phyloP scores from a whole-genome alignment of 2,329 filamentous ascomycete species.

The Botrytis galanthina region DNA sequence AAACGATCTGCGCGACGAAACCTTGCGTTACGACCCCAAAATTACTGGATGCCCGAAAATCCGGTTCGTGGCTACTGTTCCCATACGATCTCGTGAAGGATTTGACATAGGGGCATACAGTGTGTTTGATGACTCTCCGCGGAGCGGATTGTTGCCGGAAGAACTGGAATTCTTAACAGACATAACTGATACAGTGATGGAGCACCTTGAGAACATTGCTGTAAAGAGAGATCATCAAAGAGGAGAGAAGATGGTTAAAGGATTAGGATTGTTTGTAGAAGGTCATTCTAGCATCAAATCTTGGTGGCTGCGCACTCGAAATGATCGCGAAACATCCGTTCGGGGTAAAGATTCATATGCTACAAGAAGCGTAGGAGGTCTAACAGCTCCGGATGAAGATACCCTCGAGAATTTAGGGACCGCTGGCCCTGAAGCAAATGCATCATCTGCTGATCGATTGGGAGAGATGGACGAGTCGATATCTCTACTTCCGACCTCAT shows the following conservation, averaged over 20 bases:
- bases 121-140: conserved; percentile 55
- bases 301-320: conserved; percentile 34
- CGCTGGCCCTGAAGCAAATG: background rate
- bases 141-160: conserved; percentile 48
- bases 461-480: background rate
- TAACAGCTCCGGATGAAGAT: background rate
- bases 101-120: conserved; percentile 34
- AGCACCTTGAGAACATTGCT: conserved; percentile 58
- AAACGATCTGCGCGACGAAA: conserved; percentile 20
- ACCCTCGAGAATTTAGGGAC: background rate
- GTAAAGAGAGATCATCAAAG: conserved; percentile 43
- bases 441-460: background rate
- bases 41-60: conserved; percentile 27
- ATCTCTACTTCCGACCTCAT: background rate
- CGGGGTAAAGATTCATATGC: background rate
- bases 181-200: conserved; percentile 55
- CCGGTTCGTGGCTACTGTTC: conserved; percentile 33
- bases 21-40: conserved; percentile 24
- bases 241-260: conserved; percentile 22
- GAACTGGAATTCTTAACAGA: conserved; percentile 56
- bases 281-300: conserved; percentile 18
- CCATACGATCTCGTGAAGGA: conserved; percentile 31
- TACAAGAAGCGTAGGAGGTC: background rate
- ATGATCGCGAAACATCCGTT: conserved; percentile 18
- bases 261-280: conserved; percentile 21